Conservation (phyloP, 1,139 yeast species). For the Hyphopichia fennica region DNA sequence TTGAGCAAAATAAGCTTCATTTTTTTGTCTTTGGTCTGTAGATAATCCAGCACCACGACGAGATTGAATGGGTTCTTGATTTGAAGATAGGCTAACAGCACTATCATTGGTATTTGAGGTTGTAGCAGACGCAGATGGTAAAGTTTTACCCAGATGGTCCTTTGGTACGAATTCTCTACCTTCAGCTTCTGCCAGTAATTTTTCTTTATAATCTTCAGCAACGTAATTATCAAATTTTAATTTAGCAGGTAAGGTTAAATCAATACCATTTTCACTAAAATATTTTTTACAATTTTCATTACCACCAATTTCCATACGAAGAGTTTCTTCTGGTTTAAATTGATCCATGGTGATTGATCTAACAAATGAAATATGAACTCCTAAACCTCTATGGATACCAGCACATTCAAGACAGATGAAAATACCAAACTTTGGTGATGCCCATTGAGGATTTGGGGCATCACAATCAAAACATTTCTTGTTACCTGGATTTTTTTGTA, state of each 20-base stretch:
- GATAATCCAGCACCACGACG: constrained; percentile 43
- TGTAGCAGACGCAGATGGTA: constrained; percentile 27
- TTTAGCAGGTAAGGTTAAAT: constrained; percentile 60
- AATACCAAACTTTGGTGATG: constrained; percentile 95
- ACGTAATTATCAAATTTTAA: constrained; percentile 82
- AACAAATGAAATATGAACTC: constrained; percentile 96
- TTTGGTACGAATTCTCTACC: constrained; percentile 70
- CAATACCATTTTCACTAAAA: constrained; percentile 74
- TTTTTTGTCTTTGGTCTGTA: constrained; percentile 53
- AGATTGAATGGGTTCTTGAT: constrained; percentile 37
- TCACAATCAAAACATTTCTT: constrained; percentile 92
- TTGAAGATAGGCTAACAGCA: constrained; percentile 6
- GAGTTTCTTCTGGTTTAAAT: constrained; percentile 87
- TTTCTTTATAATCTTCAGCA: constrained; percentile 92
- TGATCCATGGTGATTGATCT: constrained; percentile 97
- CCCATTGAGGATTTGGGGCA: constrained; percentile 99
- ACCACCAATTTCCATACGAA: constrained; percentile 94
- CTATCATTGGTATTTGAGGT: constrained; percentile 3
- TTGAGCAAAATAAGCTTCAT: constrained; percentile 79
- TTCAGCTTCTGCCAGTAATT: constrained; percentile 71
- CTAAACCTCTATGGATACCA: constrained; percentile 92
- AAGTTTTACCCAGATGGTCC: constrained; percentile 55
- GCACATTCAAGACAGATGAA: constrained; percentile 97
- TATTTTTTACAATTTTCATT: constrained; percentile 72
- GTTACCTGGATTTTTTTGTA: constrained; percentile 81